Evolutionary conservation across 257 asterid genomes (phyloP).

Genomic region (Gynochthodes officinalis): DNA sequence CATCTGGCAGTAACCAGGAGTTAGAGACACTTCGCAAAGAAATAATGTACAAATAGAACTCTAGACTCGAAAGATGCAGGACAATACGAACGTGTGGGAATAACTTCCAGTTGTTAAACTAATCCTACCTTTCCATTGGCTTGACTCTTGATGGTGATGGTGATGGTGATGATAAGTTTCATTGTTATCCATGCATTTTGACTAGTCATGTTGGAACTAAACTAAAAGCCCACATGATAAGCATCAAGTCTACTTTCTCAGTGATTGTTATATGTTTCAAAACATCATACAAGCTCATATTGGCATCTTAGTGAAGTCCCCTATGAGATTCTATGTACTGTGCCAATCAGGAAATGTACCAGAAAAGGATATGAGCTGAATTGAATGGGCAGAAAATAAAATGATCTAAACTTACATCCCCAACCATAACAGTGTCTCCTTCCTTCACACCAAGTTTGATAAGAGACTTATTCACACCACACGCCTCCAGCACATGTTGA

Average conservation of each 20-base stretch:
- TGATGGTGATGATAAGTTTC: too few species aligned
- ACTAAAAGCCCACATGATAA: too few species aligned
- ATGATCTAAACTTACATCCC: constrained; percentile 50
- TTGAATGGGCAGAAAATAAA: constrained; percentile 1
- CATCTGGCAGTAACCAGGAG: constrained; percentile 49
- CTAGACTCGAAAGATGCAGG: neutral
- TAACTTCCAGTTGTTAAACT: neutral
- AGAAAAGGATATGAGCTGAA: neutral
- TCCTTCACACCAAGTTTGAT: constrained; percentile 83
- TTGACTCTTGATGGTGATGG: neutral
- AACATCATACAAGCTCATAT: neutral
- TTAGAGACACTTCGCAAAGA: neutral
- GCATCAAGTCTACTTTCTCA: neutral
- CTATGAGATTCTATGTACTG: neutral
- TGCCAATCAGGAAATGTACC: neutral
- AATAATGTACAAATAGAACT: too few species aligned
- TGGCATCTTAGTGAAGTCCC: neutral
- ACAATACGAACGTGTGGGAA: neutral
- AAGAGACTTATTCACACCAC: constrained; percentile 87
- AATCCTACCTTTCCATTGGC: neutral
- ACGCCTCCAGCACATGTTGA: constrained; percentile 89
- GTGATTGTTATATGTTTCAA: neutral
- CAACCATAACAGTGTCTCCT: constrained; percentile 86
- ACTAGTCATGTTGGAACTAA: too few species aligned
- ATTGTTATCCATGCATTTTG: too few species aligned